Base-by-base conservation (phyloP, 805 yeast species). In the Candida rishiriensis region DNA sequence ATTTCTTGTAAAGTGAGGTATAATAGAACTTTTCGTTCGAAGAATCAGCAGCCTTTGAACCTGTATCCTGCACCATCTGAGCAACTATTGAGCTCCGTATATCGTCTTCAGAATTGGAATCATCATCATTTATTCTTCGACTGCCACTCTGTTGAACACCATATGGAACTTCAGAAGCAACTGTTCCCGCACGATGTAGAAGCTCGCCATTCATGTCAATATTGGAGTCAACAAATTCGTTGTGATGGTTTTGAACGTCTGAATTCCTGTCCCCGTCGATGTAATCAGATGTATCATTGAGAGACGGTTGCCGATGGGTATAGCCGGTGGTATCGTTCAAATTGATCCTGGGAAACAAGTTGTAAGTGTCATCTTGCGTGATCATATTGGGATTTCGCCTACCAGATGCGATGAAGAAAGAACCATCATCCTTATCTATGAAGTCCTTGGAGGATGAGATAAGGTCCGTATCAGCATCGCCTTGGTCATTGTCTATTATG, bases 1-100 rank as follows among this genome's bases (percentile, higher is more conserved):
- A 53, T 13, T 46, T 50, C 10, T 56, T 52, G 39, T 61, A 65
- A 3, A 65, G 35, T 10, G 52, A 49, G 12, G 57, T 53, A 36
- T 54, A 59, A 36, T 39, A 41, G 37, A 53, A 52, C 29, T 53
- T 54, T 16, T 49, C 47, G 16, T 44, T 34, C 3, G 49, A 35
- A 2, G 34, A 13, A 30, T 43, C 46, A 10, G 30, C 31, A 29
- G 29, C 34, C 2, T 45, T 33, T 3, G 44, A 10, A 15, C 13
- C 28, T 21, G 26, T 53, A 17, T 52, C 46, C 30, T 57, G 58
- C 18, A 55, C 28, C 29, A 59, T 58, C 35, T 48, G 40, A 42
- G 53, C 53, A 16, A 60, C 38, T 11, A 60, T 44, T 1, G 60
- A 59, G 28, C 55, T 56, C 5, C 48, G 38, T 9, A 60, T 28